A percentile compares a stretch with the other conserved stretches of the same genome.
Conservation (phyloP, 306 rosid genomes). For the Elaeagnus macrophylla region DNA sequence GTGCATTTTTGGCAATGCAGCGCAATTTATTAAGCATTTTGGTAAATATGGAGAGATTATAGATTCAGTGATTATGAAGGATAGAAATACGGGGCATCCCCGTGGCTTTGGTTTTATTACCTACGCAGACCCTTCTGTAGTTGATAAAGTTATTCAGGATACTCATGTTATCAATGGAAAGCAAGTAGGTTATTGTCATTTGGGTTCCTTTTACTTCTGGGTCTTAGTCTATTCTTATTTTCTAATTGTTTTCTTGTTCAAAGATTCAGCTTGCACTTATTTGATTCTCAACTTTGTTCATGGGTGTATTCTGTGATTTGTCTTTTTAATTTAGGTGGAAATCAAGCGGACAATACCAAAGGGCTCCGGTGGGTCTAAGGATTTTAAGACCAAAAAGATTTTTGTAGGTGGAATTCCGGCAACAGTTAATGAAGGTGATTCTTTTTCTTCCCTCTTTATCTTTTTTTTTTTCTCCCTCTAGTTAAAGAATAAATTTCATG, state of each 20-base stretch:
- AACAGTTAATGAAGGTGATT: constrained; percentile 70
- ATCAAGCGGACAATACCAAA: constrained; percentile 89
- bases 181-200: constrained; percentile 39
- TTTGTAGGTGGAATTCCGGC: constrained; percentile 96
- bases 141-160: constrained; percentile 81
- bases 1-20: constrained; percentile 36
- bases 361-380: constrained; percentile 70
- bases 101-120: constrained; percentile 94
- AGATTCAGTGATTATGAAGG: constrained; percentile 94
- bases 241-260: too few relatives aligned
- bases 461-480: background rate
- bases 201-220: too few relatives aligned
- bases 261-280: too few relatives aligned
- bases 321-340: constrained; percentile 47
- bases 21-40: constrained; percentile 74
- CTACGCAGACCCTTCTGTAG: constrained; percentile 71
- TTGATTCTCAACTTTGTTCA: background rate
- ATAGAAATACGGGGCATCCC: constrained; percentile 84
- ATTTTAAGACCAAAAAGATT: constrained; percentile 82
- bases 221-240: too few relatives aligned
- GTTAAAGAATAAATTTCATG: background rate
- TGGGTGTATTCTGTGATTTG: constrained; percentile 19
- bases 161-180: constrained; percentile 70
- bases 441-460: background rate
- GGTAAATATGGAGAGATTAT: constrained; percentile 78